Base-by-base conservation (phyloP, 2,329 filamentous ascomycete species). In the Ophiognomonia clavigignenti-juglandacearum region DNA sequence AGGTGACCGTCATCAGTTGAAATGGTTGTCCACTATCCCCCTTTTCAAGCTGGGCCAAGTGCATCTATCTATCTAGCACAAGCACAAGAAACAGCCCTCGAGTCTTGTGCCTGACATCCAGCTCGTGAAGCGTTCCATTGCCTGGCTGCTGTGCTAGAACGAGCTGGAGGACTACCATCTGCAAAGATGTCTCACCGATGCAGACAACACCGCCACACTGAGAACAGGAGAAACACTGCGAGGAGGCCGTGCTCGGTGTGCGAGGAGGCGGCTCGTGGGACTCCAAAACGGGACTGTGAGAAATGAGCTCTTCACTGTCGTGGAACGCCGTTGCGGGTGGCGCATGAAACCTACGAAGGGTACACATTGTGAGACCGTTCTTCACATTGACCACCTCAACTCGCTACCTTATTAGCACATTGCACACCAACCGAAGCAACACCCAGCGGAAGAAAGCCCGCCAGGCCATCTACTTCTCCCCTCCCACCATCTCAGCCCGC, bases 401-500 rank as follows among this genome's bases (percentile, higher is more conserved):
- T 13, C 10, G 16, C 34, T 16, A 16, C 4, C 14, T n/a, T 34
- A n/a, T 7, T 18, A 4, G 16, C 14, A 18, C 7, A 7, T 8
- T 8, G 9, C 7, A 9, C 31, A 8, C 9, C 18, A 7, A n/a
- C 7, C 16, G 6, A 13, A 13, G 9, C 34, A 13, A 13, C 7
- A 20, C 10, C 7, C 6, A 2, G 10, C 9, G 10, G 18, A 36
- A 36, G 16, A 18, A 10, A n/a, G n/a, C n/a, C n/a, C n/a, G n/a
- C n/a, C n/a, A n/a, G n/a, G n/a, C n/a, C n/a, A 13, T 31, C 10
- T 31, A 26, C 14, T 39, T 39, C 3, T n/a, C n/a, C 9, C 22
- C 14, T 45, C 53, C 50, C 43, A 83, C 50, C 43, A 83, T 76
- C 64, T 78, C 74, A 27, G 65, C 66, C 60, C 63, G 64, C 55